These are phyloP conservation scores for Aureobasidium sp. DNA, from an alignment of 2,329 filamentous ascomycete genomes.

Conservation along the genomic window DNA sequence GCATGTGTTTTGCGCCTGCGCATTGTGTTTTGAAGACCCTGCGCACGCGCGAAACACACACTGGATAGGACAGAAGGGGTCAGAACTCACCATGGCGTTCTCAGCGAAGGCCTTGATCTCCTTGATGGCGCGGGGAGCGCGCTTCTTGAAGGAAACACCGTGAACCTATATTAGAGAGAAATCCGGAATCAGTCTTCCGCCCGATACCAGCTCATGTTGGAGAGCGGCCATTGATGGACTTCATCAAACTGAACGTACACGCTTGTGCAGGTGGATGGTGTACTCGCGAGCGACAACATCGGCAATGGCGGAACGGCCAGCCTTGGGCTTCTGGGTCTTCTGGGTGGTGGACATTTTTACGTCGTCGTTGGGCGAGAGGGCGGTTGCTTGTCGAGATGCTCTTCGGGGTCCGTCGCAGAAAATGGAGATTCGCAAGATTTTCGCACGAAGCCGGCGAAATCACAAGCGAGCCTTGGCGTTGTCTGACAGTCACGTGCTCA, in stretches of 20 bases:
- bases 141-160: constrained; percentile 99
- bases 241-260: constrained; percentile 78
- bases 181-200: constrained; percentile 57
- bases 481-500: background rate
- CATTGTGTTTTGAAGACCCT: background rate
- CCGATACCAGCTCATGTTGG: constrained; percentile 41
- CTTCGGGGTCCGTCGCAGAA: background rate
- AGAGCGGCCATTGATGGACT: constrained; percentile 52
- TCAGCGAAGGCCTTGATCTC: constrained; percentile 94
- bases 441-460: constrained; percentile 1
- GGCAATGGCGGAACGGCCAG: constrained; percentile 88
- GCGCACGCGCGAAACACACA: background rate
- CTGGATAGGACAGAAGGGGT: background rate
- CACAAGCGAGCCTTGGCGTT: constrained; percentile 10
- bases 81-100: constrained; percentile 82
- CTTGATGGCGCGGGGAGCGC: constrained; percentile 97
- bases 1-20: background rate
- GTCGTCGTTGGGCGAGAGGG: constrained; percentile 15
- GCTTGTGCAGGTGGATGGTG: constrained; percentile 99
- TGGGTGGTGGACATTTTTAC: constrained; percentile 35
- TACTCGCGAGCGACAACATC: constrained; percentile 99
- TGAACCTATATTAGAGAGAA: constrained; percentile 61
- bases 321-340: constrained; percentile 59
- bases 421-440: constrained; percentile 1
- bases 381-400: constrained; percentile 13